Evolutionary conservation across 176 grass and related monocot species (phyloP).

Genomic region (Metroxylon sagu): DNA sequence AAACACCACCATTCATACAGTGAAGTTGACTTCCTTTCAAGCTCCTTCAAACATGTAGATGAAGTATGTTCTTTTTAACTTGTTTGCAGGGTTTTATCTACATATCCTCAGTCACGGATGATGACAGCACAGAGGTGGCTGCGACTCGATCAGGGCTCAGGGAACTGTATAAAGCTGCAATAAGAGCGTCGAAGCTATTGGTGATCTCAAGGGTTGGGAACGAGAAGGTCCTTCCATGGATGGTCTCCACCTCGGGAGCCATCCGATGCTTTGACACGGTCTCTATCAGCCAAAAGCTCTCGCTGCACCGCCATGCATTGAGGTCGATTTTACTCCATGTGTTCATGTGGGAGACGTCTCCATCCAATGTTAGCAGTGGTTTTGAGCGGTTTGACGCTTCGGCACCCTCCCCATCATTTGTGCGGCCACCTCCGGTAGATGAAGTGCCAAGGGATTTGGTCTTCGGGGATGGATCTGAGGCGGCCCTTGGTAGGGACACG

Average conservation of each 20-base stretch:
- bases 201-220: conserved; percentile 85
- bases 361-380: neutral
- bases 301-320: conserved; percentile 75
- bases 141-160: conserved; percentile 83
- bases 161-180: conserved; percentile 72
- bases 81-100: conserved; percentile 67
- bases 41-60: neutral
- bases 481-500: conserved; percentile 54
- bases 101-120: conserved; percentile 69
- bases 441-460: neutral
- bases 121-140: conserved; percentile 36
- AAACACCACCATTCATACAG: no score
- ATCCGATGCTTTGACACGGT: conserved; percentile 95
- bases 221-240: conserved; percentile 76
- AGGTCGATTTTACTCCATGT: conserved; percentile 76
- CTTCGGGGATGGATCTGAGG: neutral
- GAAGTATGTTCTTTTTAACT: neutral
- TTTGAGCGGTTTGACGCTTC: no score
- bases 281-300: conserved; percentile 90
- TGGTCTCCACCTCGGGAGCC: conserved; percentile 66
- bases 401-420: neutral
- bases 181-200: conserved; percentile 55
- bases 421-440: neutral
- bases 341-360: conserved; percentile 57
- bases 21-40: neutral